Percentiles rank a stretch among this genome's conserved stretches.
These are phyloP conservation scores for Saturnispora silvae DNA, from an alignment of 805 yeast genomes.

Conservation along the genomic window DNA sequence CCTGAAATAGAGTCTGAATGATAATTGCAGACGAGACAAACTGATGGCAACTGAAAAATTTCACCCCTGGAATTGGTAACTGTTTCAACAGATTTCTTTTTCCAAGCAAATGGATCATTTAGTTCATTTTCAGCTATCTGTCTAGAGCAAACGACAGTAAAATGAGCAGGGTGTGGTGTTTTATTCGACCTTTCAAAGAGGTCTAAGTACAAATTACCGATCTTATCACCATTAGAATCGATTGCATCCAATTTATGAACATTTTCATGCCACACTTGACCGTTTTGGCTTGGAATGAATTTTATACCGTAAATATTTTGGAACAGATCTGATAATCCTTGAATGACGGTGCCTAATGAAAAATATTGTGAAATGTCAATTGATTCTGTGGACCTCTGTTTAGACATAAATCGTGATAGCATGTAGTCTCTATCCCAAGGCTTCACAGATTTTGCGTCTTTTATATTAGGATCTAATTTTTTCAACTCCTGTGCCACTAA, in stretches of 20 bases:
- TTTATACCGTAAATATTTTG: conserved; percentile 64
- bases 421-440: conserved; percentile 92
- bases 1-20: conserved; percentile 24
- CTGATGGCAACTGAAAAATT: conserved; percentile 74
- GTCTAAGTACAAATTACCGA: conserved; percentile 84
- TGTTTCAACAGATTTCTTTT: conserved; percentile 24
- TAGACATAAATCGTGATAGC: conserved; percentile 20
- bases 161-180: conserved; percentile 85
- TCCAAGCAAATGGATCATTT: conserved; percentile 28
- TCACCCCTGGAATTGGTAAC: conserved; percentile 29
- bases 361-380: conserved; percentile 59
- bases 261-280: conserved; percentile 84
- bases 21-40: conserved; percentile 83
- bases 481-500: conserved; percentile 52
- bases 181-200: conserved; percentile 69
- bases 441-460: conserved; percentile 33
- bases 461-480: conserved; percentile 28
- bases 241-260: conserved; percentile 75
- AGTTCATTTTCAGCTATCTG: conserved; percentile 50
- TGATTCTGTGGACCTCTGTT: conserved; percentile 25
- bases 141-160: conserved; percentile 91
- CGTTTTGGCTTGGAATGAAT: conserved; percentile 56
- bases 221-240: conserved; percentile 48
- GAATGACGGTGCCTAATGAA: conserved; percentile 76
- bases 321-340: conserved; percentile 70